Evolutionary conservation across 139 green algal species (phyloP), one percentile per base, ranked within the genome.

Genomic region (Chlamydomonas urium): DNA sequence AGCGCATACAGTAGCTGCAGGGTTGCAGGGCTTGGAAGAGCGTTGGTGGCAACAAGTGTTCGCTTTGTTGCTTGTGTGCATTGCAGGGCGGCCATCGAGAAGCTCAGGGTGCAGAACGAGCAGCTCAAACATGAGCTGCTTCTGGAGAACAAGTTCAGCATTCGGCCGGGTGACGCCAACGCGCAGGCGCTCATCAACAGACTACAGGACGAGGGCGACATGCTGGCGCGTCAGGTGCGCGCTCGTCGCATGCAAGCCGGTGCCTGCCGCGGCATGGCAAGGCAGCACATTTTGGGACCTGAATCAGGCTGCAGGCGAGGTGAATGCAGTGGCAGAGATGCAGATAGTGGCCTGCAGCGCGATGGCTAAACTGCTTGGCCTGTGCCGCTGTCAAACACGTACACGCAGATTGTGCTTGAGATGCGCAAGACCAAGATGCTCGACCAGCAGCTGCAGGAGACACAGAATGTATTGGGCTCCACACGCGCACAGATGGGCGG

Each of bases 141-240:
- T 60, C 69, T 96, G 34, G 91, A 95, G 68, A 97, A 96, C 74
- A 95, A 93, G 70, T 94, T 94, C 74, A 92, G 84, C 63, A 85
- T 93, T 4, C 76, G 81, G 28, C 89, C 89, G n/a, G 62, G 76
- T 10, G 76, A 83, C 50, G 58, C 75, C 1, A 79, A 72, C 35
- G 68, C 79, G 0, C 75, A 80, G 45, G 67, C 75, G 3, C 79
- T 81, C 24, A 85, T 85, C 42, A 81, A 79, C 47, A 36, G 59
- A 2, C 67, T 88, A 50, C 81, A 86, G 66, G 80, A 85, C 75
- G 77, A 84, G 69, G 81, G 75, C 3, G 81, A 86, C 50, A 73
- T 83, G 42, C 78, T 80, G 21, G 78, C 84, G 26, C 74, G 79
- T 23, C 84, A 88, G 76, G 83, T 88, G 78, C 0, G 76, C 1